Percentiles rank a stretch among this genome's conserved stretches.
These are phyloP conservation scores for Blastomyces percursus DNA, from an alignment of 2,329 filamentous ascomycete species.

Conservation along the genomic window DNA sequence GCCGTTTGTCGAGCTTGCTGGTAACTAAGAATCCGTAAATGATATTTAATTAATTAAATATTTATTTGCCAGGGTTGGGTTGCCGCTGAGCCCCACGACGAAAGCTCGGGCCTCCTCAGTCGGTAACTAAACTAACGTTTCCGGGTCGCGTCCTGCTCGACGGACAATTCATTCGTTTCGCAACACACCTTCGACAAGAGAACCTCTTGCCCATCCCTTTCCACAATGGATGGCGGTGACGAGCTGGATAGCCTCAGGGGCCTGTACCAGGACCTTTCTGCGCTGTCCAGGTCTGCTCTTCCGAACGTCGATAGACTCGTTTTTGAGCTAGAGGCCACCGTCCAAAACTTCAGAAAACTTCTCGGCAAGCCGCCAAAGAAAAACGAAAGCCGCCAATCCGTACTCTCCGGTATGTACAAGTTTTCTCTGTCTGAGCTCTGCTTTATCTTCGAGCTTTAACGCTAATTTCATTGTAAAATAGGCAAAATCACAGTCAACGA, in stretches of 20 bases:
- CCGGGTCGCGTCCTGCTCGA: neutral
- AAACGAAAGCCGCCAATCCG: constrained; percentile 59
- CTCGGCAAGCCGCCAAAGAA: constrained; percentile 66
- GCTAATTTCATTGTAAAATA: constrained; percentile 25
- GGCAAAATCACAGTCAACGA: constrained; percentile 65
- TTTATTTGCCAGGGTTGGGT: too few species aligned
- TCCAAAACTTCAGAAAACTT: constrained; percentile 57
- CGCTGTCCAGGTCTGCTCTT: constrained; percentile 60
- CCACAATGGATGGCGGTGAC: constrained; percentile 58
- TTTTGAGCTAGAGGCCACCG: constrained; percentile 53
- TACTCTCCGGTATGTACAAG: constrained; percentile 51
- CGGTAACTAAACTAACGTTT: neutral
- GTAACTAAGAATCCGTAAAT: neutral
- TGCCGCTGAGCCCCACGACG: neutral
- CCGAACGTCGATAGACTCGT: constrained; percentile 59
- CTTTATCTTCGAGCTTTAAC: neutral
- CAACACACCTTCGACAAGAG: neutral
- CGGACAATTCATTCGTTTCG: neutral
- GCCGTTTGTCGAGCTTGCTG: neutral
- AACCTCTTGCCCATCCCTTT: neutral
- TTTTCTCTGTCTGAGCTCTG: neutral
- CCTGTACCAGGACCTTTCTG: constrained; percentile 74
- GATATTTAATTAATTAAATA: neutral
- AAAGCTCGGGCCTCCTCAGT: neutral
- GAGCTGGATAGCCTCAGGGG: constrained; percentile 67